A percentile compares a stretch with the other conserved stretches of the same genome.
Conservation (phyloP, 805 yeast species). For the Sungouiella thailandica region DNA sequence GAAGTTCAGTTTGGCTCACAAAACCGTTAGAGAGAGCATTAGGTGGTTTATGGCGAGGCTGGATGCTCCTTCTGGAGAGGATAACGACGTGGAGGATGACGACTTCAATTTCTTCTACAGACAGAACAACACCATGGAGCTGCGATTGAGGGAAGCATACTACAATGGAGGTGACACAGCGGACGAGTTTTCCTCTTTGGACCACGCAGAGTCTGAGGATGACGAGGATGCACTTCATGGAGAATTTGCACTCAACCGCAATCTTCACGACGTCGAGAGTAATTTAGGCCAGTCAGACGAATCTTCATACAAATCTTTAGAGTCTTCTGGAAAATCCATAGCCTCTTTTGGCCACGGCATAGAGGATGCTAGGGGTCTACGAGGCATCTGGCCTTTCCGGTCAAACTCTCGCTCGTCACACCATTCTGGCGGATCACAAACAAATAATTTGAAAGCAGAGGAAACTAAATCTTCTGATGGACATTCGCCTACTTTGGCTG, state of each 20-base stretch:
- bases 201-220: not conserved
- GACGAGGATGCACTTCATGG: not conserved
- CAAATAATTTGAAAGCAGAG: too few species aligned
- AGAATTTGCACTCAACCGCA: not conserved
- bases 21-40: not conserved
- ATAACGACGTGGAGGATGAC: conserved; percentile 21
- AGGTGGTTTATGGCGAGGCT: not conserved
- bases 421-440: too few species aligned
- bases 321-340: too few species aligned
- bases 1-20: not conserved
- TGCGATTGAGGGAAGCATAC: not conserved
- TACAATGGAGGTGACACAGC: not conserved
- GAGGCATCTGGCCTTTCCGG: too few species aligned
- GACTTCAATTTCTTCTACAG: not conserved
- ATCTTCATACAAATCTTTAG: too few species aligned
- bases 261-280: not conserved
- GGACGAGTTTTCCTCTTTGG: too few species aligned
- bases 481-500: too few species aligned
- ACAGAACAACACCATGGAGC: not conserved
- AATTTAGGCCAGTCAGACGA: not conserved
- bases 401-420: too few species aligned
- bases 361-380: too few species aligned
- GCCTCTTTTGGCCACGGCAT: too few species aligned
- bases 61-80: conserved; percentile 6
- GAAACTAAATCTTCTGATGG: too few species aligned